Percentiles rank a stretch among this genome's conserved stretches.
phyloP scores from a whole-genome alignment of 371 early-diverging fungal species.

The Encephalitozoon intestinalis region DNA sequence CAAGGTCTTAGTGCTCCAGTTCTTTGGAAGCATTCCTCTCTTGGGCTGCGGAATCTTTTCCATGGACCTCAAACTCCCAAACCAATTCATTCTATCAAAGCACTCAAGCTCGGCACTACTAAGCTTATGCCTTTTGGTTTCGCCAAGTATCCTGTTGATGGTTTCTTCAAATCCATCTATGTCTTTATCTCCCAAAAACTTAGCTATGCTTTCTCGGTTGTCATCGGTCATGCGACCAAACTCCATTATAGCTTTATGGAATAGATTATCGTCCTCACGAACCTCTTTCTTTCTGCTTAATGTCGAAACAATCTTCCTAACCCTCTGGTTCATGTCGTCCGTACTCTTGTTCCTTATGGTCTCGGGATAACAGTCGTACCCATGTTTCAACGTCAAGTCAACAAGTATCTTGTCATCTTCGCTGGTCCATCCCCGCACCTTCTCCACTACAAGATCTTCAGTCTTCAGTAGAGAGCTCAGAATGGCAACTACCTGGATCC shows the following conservation, averaged over 20 bases:
- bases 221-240: constrained; percentile 55
- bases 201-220: constrained; percentile 49
- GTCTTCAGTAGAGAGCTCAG: constrained; percentile 33
- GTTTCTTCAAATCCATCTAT: constrained; percentile 51
- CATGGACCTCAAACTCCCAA: constrained; percentile 35
- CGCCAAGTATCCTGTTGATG: constrained; percentile 46
- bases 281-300: constrained; percentile 55
- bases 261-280: constrained; percentile 47
- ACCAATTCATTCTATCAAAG: constrained; percentile 54
- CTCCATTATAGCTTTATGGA: constrained; percentile 53
- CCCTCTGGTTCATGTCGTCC: constrained; percentile 59
- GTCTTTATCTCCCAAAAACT: constrained; percentile 41
- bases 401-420: constrained; percentile 59
- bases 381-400: constrained; percentile 34
- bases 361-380: constrained; percentile 58
- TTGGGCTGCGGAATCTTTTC: constrained; percentile 30
- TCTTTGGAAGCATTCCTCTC: constrained; percentile 49
- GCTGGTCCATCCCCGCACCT: constrained; percentile 52
- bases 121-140: constrained; percentile 40
- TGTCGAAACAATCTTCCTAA: constrained; percentile 57
- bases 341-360: constrained; percentile 38
- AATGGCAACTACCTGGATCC: constrained; percentile 53
- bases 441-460: constrained; percentile 45
- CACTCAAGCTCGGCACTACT: constrained; percentile 49
- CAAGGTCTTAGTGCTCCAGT: constrained; percentile 56